Conservation (phyloP, 192 early-diverging fungal species). For the Backusella parvicylindrica region DNA sequence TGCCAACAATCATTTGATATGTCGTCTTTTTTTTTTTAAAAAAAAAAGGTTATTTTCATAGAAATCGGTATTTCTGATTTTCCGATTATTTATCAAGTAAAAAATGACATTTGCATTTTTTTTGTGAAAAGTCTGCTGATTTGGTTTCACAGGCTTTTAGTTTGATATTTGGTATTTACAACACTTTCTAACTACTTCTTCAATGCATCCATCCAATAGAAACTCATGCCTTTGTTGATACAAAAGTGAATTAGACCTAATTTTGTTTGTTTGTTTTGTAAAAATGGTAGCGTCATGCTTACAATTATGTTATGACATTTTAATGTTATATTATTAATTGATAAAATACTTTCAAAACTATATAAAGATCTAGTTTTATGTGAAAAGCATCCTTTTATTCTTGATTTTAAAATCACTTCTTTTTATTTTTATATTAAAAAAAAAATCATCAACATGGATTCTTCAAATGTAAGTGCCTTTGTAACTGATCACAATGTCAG, state of each 20-base stretch:
- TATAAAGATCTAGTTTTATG: neutral
- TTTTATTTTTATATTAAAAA: too few relatives aligned
- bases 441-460: neutral
- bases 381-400: neutral
- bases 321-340: neutral
- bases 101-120: neutral
- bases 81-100: neutral
- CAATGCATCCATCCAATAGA: neutral
- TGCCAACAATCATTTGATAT: neutral
- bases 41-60: neutral
- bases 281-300: neutral
- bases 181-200: neutral
- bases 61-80: neutral
- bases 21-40: too few relatives aligned
- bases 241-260: neutral
- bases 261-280: neutral
- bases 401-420: neutral
- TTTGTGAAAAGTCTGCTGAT: neutral
- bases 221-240: neutral
- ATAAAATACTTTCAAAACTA: neutral
- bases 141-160: neutral
- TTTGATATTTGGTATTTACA: neutral
- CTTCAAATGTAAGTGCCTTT: constrained; percentile 2
- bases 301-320: neutral
- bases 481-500: constrained; percentile 1